A percentile compares a stretch with the other conserved stretches of the same genome.
Evolutionary conservation across 257 asterid species (phyloP).

Genomic region (Prunella vulgaris): DNA sequence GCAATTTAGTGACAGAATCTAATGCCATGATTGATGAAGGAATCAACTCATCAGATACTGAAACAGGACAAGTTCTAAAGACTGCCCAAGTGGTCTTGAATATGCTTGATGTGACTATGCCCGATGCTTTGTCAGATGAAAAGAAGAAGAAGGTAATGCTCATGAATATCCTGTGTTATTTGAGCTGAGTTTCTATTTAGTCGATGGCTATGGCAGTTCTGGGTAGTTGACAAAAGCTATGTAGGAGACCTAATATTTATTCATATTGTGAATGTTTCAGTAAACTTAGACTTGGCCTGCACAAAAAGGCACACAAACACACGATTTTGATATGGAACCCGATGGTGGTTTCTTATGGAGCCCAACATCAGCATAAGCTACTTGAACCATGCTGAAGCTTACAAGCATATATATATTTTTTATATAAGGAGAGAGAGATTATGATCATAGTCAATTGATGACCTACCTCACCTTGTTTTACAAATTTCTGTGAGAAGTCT

Average conservation of each 20-base stretch:
- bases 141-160: constrained; percentile 71
- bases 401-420: background rate
- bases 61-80: constrained; percentile 63
- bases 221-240: constrained; percentile 15
- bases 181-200: constrained; percentile 10
- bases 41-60: constrained; percentile 35
- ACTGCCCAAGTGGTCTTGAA: constrained; percentile 69
- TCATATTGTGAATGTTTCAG: background rate
- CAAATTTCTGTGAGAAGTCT: background rate
- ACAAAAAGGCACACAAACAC: background rate
- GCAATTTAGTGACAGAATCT: constrained; percentile 17
- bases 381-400: background rate
- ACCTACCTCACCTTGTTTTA: no score
- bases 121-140: constrained; percentile 65
- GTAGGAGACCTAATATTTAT: background rate
- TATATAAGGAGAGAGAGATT: background rate
- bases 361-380: background rate
- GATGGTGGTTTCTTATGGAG: background rate
- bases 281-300: background rate
- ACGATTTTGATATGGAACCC: background rate
- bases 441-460: background rate
- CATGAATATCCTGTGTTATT: constrained; percentile 10
- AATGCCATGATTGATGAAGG: constrained; percentile 37
- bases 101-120: constrained; percentile 83
- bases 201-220: background rate